A percentile compares a stretch with the other conserved stretches of the same genome.
Conservation (phyloP, 805 yeast species). For the Pichia manshurica region DNA sequence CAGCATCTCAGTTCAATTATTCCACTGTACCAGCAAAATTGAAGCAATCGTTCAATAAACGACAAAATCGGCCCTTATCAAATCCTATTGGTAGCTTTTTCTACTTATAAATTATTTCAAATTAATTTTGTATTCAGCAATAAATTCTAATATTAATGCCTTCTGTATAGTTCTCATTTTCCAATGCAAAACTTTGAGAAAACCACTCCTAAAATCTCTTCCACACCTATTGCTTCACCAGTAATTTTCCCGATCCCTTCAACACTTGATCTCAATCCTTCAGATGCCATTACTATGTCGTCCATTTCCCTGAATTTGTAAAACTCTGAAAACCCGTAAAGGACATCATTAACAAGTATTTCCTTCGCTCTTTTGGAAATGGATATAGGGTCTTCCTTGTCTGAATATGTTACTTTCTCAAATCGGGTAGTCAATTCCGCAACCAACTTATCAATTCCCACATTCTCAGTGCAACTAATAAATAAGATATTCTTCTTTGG, state of each 20-base stretch:
- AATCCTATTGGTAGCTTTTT: not conserved
- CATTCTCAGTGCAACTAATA: constrained; percentile 54
- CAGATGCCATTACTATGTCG: constrained; percentile 78
- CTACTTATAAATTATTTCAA: too few species aligned
- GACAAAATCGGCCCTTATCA: not conserved
- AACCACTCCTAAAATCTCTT: constrained; percentile 85
- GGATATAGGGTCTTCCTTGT: constrained; percentile 56
- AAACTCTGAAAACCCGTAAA: constrained; percentile 69
- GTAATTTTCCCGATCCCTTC: constrained; percentile 91
- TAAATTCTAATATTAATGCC: too few species aligned
- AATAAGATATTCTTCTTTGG: constrained; percentile 23
- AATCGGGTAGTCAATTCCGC: constrained; percentile 40
- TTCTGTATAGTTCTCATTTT: constrained; percentile 38
- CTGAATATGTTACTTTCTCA: constrained; percentile 42
- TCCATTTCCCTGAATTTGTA: constrained; percentile 40
- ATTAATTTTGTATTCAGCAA: too few species aligned
- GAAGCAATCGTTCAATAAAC: not conserved
- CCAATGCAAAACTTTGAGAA: constrained; percentile 94
- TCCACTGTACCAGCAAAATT: not conserved
- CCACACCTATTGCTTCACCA: constrained; percentile 82
- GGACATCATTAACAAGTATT: constrained; percentile 65
- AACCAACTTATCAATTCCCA: constrained; percentile 50
- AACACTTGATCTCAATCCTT: constrained; percentile 64
- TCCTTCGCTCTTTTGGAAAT: constrained; percentile 75
- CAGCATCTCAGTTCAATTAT: not conserved